phyloP scores from a whole-genome alignment of 257 asterid species.

The Solanum pinnatisectum region DNA sequence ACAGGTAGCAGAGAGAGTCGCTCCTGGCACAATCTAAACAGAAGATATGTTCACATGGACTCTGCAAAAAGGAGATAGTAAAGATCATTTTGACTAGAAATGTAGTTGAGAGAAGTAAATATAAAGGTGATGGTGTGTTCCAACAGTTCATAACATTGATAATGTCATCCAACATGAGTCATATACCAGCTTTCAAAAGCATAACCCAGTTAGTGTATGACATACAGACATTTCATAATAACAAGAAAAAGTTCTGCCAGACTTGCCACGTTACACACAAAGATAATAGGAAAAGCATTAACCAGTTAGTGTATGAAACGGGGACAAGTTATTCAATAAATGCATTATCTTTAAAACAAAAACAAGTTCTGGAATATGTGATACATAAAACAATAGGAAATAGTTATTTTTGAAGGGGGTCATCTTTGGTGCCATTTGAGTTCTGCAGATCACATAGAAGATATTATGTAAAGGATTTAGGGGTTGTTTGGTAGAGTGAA shows the following conservation, averaged over 20 bases:
- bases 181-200: not conserved
- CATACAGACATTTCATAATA: not conserved
- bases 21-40: slow-evolving; percentile 96
- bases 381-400: not conserved
- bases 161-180: not conserved
- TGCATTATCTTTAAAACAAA: not conserved
- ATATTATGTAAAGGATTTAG: too few relatives aligned
- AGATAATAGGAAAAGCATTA: not conserved
- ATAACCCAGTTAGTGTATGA: not conserved
- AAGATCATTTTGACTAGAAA: not conserved
- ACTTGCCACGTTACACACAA: not conserved
- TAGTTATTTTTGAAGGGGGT: not conserved
- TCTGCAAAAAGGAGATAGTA: slow-evolving; percentile 46
- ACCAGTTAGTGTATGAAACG: not conserved
- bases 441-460: too few relatives aligned
- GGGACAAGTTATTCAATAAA: not conserved
- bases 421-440: too few relatives aligned
- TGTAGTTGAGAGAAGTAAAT: not conserved
- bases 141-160: not conserved
- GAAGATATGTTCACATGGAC: slow-evolving; percentile 92
- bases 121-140: not conserved
- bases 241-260: not conserved
- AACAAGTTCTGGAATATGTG: not conserved
- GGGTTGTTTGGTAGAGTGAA: too few relatives aligned
- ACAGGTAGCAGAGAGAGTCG: slow-evolving; percentile 94